phyloP scores from a whole-genome alignment of 768 basidiomycete species.

The Clitopilus passeckerianus region DNA sequence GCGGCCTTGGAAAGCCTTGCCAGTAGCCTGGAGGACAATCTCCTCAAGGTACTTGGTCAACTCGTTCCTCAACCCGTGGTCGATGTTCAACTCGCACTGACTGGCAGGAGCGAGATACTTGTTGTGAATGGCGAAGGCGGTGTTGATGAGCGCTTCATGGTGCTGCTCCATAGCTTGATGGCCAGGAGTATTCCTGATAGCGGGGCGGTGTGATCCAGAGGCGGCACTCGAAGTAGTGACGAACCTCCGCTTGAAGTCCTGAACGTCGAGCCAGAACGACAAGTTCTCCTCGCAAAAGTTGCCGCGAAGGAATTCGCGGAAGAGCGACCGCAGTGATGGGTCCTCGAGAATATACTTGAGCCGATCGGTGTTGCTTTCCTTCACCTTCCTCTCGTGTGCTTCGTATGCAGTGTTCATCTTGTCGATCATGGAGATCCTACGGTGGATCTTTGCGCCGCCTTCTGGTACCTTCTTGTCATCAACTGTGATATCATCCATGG shows the following conservation, averaged over 20 bases:
- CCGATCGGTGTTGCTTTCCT: slow-evolving; percentile 91
- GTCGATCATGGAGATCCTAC: slow-evolving; percentile 75
- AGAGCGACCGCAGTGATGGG: slow-evolving; percentile 79
- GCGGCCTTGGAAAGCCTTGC: slow-evolving; percentile 73
- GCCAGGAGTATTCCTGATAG: slow-evolving; percentile 52
- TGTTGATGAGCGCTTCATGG: slow-evolving; percentile 91
- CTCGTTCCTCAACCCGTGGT: slow-evolving; percentile 93
- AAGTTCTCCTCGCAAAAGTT: slow-evolving; percentile 99
- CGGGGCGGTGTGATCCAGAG: slow-evolving; percentile 31
- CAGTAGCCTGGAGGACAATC: slow-evolving; percentile 72
- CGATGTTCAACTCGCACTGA: slow-evolving; percentile 96
- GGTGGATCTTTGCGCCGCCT: slow-evolving; percentile 64
- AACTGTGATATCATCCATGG: slow-evolving; percentile 42
- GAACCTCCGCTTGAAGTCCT: slow-evolving; percentile 96
- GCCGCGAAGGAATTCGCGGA: slow-evolving; percentile 89
- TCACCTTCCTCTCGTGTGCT: slow-evolving; percentile 52
- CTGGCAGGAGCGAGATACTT: slow-evolving; percentile 95
- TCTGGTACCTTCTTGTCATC: slow-evolving; percentile 30
- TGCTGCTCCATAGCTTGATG: slow-evolving; percentile 95
- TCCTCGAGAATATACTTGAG: slow-evolving; percentile 91
- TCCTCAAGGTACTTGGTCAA: slow-evolving; percentile 91
- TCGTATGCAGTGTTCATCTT: slow-evolving; percentile 57
- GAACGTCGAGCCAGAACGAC: slow-evolving; percentile 94
- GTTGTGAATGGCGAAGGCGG: slow-evolving; percentile 91
- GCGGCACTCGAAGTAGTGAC: slow-evolving; percentile 91